A percentile compares a stretch with the other conserved stretches of the same genome.
phyloP scores from a whole-genome alignment of 2,329 filamentous ascomycete genomes.

The Aspergillus clavatus region DNA sequence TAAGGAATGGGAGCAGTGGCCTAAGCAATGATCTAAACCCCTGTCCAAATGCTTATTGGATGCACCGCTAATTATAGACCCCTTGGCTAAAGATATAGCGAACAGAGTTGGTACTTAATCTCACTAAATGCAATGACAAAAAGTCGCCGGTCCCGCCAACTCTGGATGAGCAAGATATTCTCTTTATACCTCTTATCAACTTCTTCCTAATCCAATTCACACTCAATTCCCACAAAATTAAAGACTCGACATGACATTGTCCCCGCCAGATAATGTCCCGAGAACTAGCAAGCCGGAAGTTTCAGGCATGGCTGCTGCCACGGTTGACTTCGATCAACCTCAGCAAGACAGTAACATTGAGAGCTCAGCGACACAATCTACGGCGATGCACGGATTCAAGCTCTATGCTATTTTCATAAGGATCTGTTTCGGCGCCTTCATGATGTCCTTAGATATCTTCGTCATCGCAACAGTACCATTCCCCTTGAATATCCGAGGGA shows the following conservation, averaged over 20 bases:
- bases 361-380: too few relatives aligned
- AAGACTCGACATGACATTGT: background rate
- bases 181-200: background rate
- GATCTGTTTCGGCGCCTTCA: conserved; percentile 5
- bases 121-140: too few relatives aligned
- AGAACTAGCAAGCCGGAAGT: background rate
- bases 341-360: background rate
- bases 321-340: background rate
- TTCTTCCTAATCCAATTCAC: background rate
- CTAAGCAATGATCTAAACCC: too few relatives aligned
- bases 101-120: too few relatives aligned
- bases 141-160: background rate
- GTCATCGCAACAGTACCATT: conserved; percentile 3
- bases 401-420: conserved; percentile 6
- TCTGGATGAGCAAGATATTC: background rate
- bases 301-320: background rate
- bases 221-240: background rate
- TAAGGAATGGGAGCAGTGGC: too few relatives aligned
- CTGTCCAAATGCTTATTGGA: too few relatives aligned
- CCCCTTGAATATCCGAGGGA: conserved; percentile 1
- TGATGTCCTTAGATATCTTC: conserved; percentile 5
- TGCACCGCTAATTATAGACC: too few relatives aligned
- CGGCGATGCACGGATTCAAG: conserved; percentile 6
- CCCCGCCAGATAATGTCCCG: background rate
- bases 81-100: too few relatives aligned